These are phyloP conservation scores for Calonectria pseudoturangicola DNA, from an alignment of 2,329 filamentous ascomycete species.

Conservation along the genomic window DNA sequence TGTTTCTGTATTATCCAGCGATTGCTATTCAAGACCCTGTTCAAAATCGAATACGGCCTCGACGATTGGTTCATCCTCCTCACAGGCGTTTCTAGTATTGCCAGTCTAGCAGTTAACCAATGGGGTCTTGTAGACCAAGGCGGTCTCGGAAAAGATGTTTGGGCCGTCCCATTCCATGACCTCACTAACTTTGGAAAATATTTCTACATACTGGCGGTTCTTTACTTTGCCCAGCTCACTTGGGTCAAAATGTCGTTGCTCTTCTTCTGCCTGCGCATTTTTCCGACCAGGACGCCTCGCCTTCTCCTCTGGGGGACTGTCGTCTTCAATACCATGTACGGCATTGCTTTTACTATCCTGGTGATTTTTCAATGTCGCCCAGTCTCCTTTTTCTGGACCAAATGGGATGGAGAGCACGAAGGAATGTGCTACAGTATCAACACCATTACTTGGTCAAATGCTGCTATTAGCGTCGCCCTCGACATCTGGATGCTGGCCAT, in stretches of 20 bases:
- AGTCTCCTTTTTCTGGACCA: conserved; percentile 36
- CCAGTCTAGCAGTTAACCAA: not conserved
- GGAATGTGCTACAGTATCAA: conserved; percentile 37
- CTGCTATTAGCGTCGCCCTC: conserved; percentile 37
- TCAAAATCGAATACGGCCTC: not conserved
- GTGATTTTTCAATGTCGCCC: conserved; percentile 36
- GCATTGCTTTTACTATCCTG: conserved; percentile 28
- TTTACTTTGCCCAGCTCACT: conserved; percentile 41
- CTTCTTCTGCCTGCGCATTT: conserved; percentile 44
- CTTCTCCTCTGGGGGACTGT: conserved; percentile 40
- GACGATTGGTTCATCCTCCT: conserved; percentile 15
- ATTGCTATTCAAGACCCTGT: not conserved
- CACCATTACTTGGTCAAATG: conserved; percentile 37
- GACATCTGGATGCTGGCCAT: conserved; percentile 29
- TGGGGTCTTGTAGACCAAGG: conserved; percentile 25
- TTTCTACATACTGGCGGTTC: conserved; percentile 35
- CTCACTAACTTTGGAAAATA: conserved; percentile 26
- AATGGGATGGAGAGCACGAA: conserved; percentile 26
- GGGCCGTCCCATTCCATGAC: conserved; percentile 23
- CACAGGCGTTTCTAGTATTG: conserved; percentile 6
- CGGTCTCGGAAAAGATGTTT: conserved; percentile 38
- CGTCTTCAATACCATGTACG: not conserved
- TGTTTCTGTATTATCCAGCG: conserved; percentile 22
- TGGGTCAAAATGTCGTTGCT: conserved; percentile 40
- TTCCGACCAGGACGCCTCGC: conserved; percentile 3